A percentile compares a stretch with the other conserved stretches of the same genome.
Evolutionary conservation across 1,284 basidiomycete species (phyloP).

Genomic region (Cryptococcus sp.): DNA sequence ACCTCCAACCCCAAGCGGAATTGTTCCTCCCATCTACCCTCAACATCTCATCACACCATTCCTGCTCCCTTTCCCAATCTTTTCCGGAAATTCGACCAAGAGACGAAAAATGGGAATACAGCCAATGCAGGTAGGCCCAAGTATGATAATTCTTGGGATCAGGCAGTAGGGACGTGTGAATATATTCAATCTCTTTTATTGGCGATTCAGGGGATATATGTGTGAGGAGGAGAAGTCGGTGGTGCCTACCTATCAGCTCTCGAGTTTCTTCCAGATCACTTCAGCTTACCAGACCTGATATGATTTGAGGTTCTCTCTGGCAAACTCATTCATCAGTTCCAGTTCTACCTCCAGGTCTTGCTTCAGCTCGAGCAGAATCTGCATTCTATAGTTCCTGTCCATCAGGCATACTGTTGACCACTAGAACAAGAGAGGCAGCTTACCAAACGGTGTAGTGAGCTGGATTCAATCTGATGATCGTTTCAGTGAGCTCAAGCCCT

Average conservation of each 20-base stretch:
- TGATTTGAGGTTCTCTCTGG: slow-evolving; percentile 75
- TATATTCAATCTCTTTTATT: slow-evolving; percentile 67
- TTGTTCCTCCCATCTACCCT: slow-evolving; percentile 85
- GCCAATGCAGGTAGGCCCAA: slow-evolving; percentile 90
- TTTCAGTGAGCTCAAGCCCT: slow-evolving; percentile 77
- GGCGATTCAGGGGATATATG: slow-evolving; percentile 56
- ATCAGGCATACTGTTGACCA: too few species aligned
- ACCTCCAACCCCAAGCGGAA: slow-evolving; percentile 97
- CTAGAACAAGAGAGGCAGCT: slow-evolving; percentile 9
- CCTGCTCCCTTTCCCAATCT: slow-evolving; percentile 71
- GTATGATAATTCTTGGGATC: slow-evolving; percentile 96
- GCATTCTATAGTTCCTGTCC: slow-evolving; percentile 84
- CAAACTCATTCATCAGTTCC: slow-evolving; percentile 74
- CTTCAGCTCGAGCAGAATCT: slow-evolving; percentile 66
- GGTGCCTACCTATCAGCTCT: slow-evolving; percentile 70
- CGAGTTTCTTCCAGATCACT: neutral
- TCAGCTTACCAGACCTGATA: slow-evolving; percentile 92
- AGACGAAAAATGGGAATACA: slow-evolving; percentile 68
- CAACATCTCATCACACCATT: slow-evolving; percentile 72
- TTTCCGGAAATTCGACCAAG: slow-evolving; percentile 50
- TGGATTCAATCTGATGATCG: slow-evolving; percentile 79
- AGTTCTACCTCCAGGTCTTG: slow-evolving; percentile 70
- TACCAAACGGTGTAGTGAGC: slow-evolving; percentile 94
- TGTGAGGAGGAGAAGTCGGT: slow-evolving; percentile 70
- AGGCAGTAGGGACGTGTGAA: slow-evolving; percentile 61